These are phyloP conservation scores for Talaromyces funiculosus DNA, from an alignment of 2,329 filamentous ascomycete species.

Conservation along the genomic window DNA sequence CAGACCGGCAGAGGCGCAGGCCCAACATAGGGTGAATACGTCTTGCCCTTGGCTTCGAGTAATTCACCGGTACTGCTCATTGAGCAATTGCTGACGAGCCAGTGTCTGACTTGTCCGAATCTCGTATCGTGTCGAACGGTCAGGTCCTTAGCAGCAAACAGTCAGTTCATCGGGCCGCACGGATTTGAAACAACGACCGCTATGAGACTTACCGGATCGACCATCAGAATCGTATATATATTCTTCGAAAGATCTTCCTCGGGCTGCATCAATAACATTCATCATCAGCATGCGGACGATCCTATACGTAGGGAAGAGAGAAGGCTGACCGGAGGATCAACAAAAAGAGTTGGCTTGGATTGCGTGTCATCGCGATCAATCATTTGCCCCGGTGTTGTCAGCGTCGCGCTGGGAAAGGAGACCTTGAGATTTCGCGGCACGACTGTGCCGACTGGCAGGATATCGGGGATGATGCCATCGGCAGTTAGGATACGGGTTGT, in stretches of 20 bases:
- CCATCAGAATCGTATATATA: constrained; percentile 7
- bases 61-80: constrained; percentile 5
- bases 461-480: constrained; percentile 12
- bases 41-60: not conserved
- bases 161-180: not conserved
- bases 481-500: constrained; percentile 3
- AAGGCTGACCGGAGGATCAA: constrained; percentile 13
- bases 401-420: not conserved
- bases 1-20: constrained; percentile 13
- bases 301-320: not conserved
- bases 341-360: constrained; percentile 8
- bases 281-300: not conserved
- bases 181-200: not conserved
- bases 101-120: constrained; percentile 15
- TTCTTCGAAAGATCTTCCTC: not conserved
- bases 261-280: not conserved
- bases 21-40: constrained; percentile 11
- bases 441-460: constrained; percentile 3
- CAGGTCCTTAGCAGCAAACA: constrained; percentile 2
- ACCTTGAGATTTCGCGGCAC: constrained; percentile 13
- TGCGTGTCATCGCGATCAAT: constrained; percentile 13
- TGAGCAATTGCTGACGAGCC: constrained; percentile 10
- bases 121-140: constrained; percentile 12
- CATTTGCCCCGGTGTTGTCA: constrained; percentile 10
- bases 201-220: not conserved